Evolutionary conservation across 83 land plant species (phyloP).

Genomic region (Larix sibirica): DNA sequence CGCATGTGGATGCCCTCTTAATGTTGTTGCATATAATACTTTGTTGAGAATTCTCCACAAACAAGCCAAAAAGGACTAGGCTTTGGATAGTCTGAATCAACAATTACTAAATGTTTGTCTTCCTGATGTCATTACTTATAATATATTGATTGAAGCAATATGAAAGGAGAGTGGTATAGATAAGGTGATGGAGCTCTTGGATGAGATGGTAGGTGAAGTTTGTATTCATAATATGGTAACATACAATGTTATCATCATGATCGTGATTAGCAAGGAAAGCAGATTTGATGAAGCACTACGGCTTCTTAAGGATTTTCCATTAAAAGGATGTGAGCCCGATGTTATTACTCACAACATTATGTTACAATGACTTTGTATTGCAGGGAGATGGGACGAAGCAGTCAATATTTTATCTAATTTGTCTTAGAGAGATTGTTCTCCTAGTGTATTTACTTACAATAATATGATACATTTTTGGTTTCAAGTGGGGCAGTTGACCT

Average conservation of each 20-base stretch:
- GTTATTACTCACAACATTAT: slow-evolving; percentile 56
- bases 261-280: slow-evolving; percentile 24
- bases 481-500: slow-evolving; percentile 31
- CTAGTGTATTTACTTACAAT: neutral
- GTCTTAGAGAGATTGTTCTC: neutral
- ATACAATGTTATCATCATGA: neutral
- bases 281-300: slow-evolving; percentile 33
- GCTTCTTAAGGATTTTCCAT: slow-evolving; percentile 45
- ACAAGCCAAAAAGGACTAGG: neutral
- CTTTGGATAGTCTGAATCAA: neutral
- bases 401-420: neutral
- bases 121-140: slow-evolving; percentile 5
- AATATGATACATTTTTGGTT: slow-evolving; percentile 40
- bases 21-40: slow-evolving; percentile 8
- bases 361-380: slow-evolving; percentile 7
- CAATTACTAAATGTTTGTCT: neutral
- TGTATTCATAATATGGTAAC: slow-evolving; percentile 1
- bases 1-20: slow-evolving; percentile 7
- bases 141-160: neutral
- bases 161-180: neutral
- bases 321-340: slow-evolving; percentile 30
- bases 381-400: slow-evolving; percentile 8
- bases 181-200: neutral
- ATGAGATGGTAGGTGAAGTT: neutral
- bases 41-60: slow-evolving; percentile 4